Evolutionary conservation across 805 yeast species (phyloP).

Genomic region (Candida glaebosa): DNA sequence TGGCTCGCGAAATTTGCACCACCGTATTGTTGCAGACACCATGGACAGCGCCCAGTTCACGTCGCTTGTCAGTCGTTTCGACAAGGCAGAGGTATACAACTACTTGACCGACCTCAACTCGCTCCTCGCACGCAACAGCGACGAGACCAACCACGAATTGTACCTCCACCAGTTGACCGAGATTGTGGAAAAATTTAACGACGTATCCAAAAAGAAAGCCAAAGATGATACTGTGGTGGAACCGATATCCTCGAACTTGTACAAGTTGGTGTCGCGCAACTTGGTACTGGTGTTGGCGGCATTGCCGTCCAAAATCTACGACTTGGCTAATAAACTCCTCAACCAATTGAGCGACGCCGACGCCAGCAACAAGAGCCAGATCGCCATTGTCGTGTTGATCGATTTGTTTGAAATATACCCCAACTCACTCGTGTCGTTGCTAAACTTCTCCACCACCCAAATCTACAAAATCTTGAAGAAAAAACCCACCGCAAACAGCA

Average conservation of each 20-base stretch:
- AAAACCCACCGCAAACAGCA: slow-evolving; percentile 20
- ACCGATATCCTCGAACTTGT: slow-evolving; percentile 15
- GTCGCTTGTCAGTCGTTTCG: slow-evolving; percentile 11
- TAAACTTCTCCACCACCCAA: slow-evolving; percentile 30
- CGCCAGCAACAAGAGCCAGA: slow-evolving; percentile 15
- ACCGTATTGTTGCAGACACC: too few relatives aligned
- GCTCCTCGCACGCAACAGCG: slow-evolving; percentile 10
- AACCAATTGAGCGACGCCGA: slow-evolving; percentile 19
- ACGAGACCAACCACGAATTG: slow-evolving; percentile 13
- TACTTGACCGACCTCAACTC: slow-evolving; percentile 20
- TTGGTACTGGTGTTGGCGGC: slow-evolving; percentile 23
- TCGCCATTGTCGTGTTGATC: slow-evolving; percentile 30
- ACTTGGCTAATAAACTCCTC: slow-evolving; percentile 33
- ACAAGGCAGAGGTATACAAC: slow-evolving; percentile 16
- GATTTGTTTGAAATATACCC: slow-evolving; percentile 38
- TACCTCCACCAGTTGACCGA: slow-evolving; percentile 22
- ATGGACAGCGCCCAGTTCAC: slow-evolving; percentile 6
- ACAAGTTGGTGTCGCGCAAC: slow-evolving; percentile 27
- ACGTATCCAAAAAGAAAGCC: slow-evolving; percentile 8
- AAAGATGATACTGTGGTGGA: slow-evolving; percentile 6
- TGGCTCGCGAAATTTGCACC: too few relatives aligned
- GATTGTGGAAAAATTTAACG: slow-evolving; percentile 22
- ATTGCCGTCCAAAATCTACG: slow-evolving; percentile 33
- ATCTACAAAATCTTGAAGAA: slow-evolving; percentile 39
- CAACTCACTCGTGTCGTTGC: slow-evolving; percentile 31